Percentiles rank a stretch among this genome's conserved stretches.
phyloP scores from a whole-genome alignment of 176 grass and related monocot species.

The Lolium multiflorum region DNA sequence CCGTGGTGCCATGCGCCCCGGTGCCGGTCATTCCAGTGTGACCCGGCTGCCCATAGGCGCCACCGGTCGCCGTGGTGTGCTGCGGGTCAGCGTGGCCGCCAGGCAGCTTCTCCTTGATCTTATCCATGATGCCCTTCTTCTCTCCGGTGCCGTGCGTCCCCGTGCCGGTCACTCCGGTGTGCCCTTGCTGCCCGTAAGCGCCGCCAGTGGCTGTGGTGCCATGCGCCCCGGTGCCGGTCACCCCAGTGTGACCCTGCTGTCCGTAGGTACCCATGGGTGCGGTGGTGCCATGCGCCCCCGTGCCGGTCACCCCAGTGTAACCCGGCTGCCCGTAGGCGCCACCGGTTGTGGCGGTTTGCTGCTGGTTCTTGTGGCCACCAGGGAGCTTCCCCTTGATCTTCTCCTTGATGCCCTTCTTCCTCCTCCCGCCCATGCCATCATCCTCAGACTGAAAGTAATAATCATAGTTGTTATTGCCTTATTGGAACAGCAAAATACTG shows the following conservation, averaged over 20 bases:
- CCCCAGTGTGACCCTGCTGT: neutral
- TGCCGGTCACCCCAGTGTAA: neutral
- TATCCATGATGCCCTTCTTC: neutral
- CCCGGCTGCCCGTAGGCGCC: neutral
- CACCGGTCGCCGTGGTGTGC: neutral
- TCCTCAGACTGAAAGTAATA: neutral
- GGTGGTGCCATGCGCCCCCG: neutral
- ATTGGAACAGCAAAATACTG: neutral
- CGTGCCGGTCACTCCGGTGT: neutral
- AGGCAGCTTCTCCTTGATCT: neutral
- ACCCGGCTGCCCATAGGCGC: neutral
- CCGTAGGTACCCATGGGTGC: neutral
- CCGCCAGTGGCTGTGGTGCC: neutral
- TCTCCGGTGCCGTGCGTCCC: neutral
- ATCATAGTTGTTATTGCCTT: neutral
- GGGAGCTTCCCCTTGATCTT: conserved; percentile 80
- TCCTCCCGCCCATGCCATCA: conserved; percentile 26
- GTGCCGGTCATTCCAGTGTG: neutral
- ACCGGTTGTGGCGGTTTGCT: neutral
- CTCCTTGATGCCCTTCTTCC: conserved; percentile 73
- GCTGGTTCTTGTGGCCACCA: conserved; percentile 31
- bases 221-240: neutral
- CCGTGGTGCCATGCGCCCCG: neutral
- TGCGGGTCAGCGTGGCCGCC: neutral
- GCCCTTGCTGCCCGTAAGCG: neutral